Evolutionary conservation across 208 protist species (phyloP).

Genomic region (Chromosphaera perkinsii): DNA sequence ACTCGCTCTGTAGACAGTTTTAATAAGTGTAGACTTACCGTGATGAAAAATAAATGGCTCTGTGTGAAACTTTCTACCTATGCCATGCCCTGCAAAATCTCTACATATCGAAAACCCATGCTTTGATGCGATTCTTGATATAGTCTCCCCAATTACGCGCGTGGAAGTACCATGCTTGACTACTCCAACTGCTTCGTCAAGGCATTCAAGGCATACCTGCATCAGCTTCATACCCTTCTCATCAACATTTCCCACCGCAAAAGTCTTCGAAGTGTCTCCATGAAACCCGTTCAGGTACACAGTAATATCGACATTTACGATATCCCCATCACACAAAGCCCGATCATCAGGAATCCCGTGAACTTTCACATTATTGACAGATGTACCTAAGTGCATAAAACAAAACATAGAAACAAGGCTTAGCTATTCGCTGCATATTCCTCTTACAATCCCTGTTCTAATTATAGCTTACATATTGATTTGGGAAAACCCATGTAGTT

Average conservation of each 20-base stretch:
- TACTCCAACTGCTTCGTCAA: constrained; percentile 33
- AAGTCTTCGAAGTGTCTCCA: constrained; percentile 53
- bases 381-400: too few relatives aligned
- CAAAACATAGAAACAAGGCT: too few relatives aligned
- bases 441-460: too few relatives aligned
- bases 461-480: constrained; percentile 92
- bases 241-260: constrained; percentile 30
- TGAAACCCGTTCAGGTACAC: constrained; percentile 73
- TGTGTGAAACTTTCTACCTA: constrained; percentile 39
- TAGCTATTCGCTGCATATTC: too few relatives aligned
- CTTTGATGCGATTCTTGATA: constrained; percentile 2
- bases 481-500: constrained; percentile 97
- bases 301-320: constrained; percentile 96
- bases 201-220: constrained; percentile 25
- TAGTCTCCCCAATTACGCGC: constrained; percentile 9
- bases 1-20: not conserved
- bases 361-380: constrained; percentile 13
- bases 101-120: constrained; percentile 43
- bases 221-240: constrained; percentile 45
- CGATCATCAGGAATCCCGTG: constrained; percentile 39
- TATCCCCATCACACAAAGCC: constrained; percentile 87
- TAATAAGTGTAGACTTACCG: not conserved
- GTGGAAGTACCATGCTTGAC: constrained; percentile 22
- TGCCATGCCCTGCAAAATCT: constrained; percentile 60
- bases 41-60: constrained; percentile 13